These are phyloP conservation scores for Pestalotiopsis sp. DNA, from an alignment of 2,329 filamentous ascomycete species.

Conservation along the genomic window DNA sequence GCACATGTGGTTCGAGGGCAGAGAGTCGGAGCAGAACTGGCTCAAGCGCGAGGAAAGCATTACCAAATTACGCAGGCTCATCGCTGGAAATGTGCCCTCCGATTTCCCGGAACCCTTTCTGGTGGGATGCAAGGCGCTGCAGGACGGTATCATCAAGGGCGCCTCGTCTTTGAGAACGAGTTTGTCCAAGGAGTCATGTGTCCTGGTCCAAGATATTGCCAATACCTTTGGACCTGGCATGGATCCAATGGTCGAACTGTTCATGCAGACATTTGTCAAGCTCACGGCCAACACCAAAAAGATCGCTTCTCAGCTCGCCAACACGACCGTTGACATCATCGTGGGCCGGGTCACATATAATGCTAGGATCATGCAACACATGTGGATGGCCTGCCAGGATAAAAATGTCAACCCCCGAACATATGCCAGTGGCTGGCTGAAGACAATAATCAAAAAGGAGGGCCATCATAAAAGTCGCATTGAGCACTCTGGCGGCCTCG, in stretches of 20 bases:
- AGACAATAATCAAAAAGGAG: conserved; percentile 79
- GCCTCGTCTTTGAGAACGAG: conserved; percentile 85
- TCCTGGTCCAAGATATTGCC: conserved; percentile 82
- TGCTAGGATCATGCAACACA: conserved; percentile 79
- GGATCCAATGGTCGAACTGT: conserved; percentile 86
- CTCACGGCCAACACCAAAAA: conserved; percentile 90
- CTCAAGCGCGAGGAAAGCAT: conserved; percentile 80
- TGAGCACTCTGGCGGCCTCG: conserved; percentile 82
- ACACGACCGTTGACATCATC: conserved; percentile 78
- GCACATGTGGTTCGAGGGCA: conserved; percentile 81
- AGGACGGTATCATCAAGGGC: conserved; percentile 89
- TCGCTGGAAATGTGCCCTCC: conserved; percentile 79
- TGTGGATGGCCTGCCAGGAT: conserved; percentile 82
- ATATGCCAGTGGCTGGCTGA: conserved; percentile 81
- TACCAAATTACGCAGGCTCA: conserved; percentile 73
- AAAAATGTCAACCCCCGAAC: conserved; percentile 89
- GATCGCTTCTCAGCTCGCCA: conserved; percentile 84
- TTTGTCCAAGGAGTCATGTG: conserved; percentile 83
- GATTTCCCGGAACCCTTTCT: conserved; percentile 77
- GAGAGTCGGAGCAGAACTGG: conserved; percentile 92
- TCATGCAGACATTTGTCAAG: conserved; percentile 89
- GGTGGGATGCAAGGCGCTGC: conserved; percentile 68
- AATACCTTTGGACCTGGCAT: conserved; percentile 75
- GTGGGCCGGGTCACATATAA: conserved; percentile 81
- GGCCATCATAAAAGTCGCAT: conserved; percentile 77